A percentile compares a stretch with the other conserved stretches of the same genome.
These are phyloP conservation scores for Coemansia sp. DNA, from an alignment of 192 early-diverging fungal species.

Conservation along the genomic window DNA sequence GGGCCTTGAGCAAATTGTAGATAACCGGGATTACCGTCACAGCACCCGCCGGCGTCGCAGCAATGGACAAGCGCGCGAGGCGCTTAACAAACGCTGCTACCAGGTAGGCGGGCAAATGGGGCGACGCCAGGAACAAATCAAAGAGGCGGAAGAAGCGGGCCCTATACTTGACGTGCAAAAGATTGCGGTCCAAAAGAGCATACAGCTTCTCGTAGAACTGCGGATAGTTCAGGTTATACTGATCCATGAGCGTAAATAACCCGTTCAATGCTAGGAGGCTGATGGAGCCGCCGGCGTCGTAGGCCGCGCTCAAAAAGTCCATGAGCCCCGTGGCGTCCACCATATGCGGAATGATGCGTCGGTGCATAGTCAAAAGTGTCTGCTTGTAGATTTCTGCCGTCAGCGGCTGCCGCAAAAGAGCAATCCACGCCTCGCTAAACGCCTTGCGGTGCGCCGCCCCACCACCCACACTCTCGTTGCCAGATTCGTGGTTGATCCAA, in stretches of 20 bases:
- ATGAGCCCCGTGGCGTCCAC: constrained; percentile 74
- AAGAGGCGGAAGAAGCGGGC: constrained; percentile 92
- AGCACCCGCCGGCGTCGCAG: constrained; percentile 82
- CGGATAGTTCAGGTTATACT: constrained; percentile 98
- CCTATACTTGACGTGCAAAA: constrained; percentile 94
- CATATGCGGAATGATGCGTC: constrained; percentile 88
- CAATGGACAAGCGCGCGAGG: constrained; percentile 78
- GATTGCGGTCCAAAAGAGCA: constrained; percentile 80
- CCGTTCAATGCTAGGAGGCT: constrained; percentile 94
- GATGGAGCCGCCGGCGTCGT: constrained; percentile 84
- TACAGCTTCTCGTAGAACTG: constrained; percentile 97
- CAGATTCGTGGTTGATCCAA: constrained; percentile 45
- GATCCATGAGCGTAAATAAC: constrained; percentile 91
- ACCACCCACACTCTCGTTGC: constrained; percentile 38
- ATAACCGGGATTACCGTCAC: constrained; percentile 87
- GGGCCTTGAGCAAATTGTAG: constrained; percentile 89
- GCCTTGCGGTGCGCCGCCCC: constrained; percentile 63
- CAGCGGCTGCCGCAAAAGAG: constrained; percentile 70
- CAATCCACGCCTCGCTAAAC: constrained; percentile 83
- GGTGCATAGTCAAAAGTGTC: constrained; percentile 80
- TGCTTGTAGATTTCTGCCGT: constrained; percentile 75
- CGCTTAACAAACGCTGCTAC: constrained; percentile 94
- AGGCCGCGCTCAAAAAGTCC: constrained; percentile 91
- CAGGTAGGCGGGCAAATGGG: constrained; percentile 84
- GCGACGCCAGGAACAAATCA: constrained; percentile 85